Evolutionary conservation across 2,329 filamentous ascomycete species (phyloP), one percentile per base, ranked within the genome.

Genomic region (Colletotrichum horii): DNA sequence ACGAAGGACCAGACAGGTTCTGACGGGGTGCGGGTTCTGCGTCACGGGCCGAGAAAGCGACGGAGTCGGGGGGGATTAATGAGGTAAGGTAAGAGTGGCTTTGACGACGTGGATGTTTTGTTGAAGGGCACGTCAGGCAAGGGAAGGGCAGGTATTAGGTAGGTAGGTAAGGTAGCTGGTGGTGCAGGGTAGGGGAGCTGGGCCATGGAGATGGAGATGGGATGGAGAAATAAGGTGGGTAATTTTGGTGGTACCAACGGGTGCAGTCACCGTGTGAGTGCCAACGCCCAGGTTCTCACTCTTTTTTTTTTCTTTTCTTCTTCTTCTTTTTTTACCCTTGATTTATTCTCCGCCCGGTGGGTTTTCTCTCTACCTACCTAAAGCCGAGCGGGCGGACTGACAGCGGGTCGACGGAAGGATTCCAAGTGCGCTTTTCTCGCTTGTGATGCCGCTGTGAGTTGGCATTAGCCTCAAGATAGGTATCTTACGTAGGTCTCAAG

Each of bases 91-190:
- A 30, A n/a, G 6, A 26, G 38, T 11, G 26, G 24, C 26, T 66
- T 56, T 67, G 73, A 68, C 64, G 69, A 67, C 58, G 70, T 56
- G 43, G 70, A 48, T 58, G 22, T 74, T 74, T 70, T 61, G 72
- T 71, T 66, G 61, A 71, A 75, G 52, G 52, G 48, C 66, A 43
- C 36, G 9, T 30, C 24, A 34, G 28, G 58, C 30, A 32, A 43
- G 61, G 48, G 30, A 32, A 43, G 61, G 48, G 30, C 38, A n/a
- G 38, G 38, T 48, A 48, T n/a, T 48, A n/a, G 38, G 38, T 48
- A 48, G 38, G 38, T 48, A 32, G 30, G 30, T 32, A 32, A 32
- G 30, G 30, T 32, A 32, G 56, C 36, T 48, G 55, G 34, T n/a
- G 19, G 58, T 58, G 15, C 22, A 43, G 22, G 34, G 36, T 24